Evolutionary conservation across 441 rosid genomes (phyloP), one percentile per base, ranked within the genome.

Genomic region (Breynia disticha): DNA sequence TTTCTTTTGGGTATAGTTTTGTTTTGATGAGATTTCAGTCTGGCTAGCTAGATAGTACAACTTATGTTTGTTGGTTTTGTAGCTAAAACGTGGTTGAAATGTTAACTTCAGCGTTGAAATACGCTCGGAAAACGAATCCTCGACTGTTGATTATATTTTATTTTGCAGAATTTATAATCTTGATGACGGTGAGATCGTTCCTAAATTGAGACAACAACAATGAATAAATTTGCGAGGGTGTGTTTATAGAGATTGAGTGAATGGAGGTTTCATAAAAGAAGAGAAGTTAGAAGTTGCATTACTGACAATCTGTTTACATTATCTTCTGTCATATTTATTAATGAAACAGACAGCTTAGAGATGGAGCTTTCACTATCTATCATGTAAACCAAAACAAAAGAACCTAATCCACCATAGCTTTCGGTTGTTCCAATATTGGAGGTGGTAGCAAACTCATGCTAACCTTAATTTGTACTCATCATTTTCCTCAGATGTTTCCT

Each of bases 321-420:
- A n/a, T n/a, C n/a, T n/a, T 24, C 32, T 57, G 56, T 59, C 66
- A 59, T 49, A 28, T 11, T 62, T 65, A 55, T 60, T 59, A 56
- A 54, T 55, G 71, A 45, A 55, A 54, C 62, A 52, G 56, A 63
- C 32, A 53, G 54, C 41, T 9, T 11, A 24, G 18, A 52, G 42
- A 54, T 16, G 46, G 24, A 59, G 61, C 53, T 64, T 48, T 57
- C 28, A 55, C 48, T 59, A 51, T 45, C 67, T 66, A 69, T 74
- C 67, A 66, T 48, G 62, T 47, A 60, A 57, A 54, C 67, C 48
- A 66, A 63, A 41, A 11, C 70, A 48, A 65, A 19, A 54, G 44
- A 67, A 70, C 64, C 72, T 64, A 66, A 72, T 61, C 78, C 66
- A 66, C 62, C 61, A 54, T n/a, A n/a, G n/a, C 61, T 67, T 65